Conservation (phyloP, 768 basidiomycete species). For the Phylloporus sp. region DNA sequence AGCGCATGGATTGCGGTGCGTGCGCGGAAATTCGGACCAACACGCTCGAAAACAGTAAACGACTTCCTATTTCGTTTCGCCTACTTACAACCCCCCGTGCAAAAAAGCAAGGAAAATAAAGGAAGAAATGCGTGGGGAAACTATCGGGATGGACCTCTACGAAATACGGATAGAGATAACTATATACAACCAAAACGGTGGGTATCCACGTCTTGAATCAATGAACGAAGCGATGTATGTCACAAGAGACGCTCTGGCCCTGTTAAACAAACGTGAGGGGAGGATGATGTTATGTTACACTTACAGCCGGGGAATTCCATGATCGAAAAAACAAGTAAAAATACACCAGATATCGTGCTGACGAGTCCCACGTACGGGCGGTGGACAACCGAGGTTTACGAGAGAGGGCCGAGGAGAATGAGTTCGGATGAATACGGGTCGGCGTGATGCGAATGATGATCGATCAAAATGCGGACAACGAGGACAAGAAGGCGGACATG, state of each 20-base stretch:
- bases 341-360: conserved; percentile 20
- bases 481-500: conserved; percentile 31
- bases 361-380: conserved; percentile 1
- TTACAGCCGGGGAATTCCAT: conserved; percentile 20
- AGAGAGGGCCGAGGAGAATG: background rate
- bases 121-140: background rate
- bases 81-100: background rate
- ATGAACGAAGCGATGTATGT: conserved; percentile 15
- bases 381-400: conserved; percentile 1
- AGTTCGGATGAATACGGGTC: conserved; percentile 7
- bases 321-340: conserved; percentile 23
- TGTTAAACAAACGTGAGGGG: background rate
- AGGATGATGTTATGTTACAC: conserved; percentile 18
- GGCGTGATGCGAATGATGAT: conserved; percentile 1
- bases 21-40: conserved; percentile 1
- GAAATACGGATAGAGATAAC: conserved; percentile 27
- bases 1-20: background rate
- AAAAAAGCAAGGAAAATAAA: no score
- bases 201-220: conserved; percentile 7
- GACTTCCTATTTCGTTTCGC: conserved; percentile 17
- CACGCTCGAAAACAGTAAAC: conserved; percentile 4
- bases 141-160: conserved; percentile 15
- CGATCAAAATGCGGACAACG: conserved; percentile 26
- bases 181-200: conserved; percentile 24
- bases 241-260: conserved; percentile 5